Evolutionary conservation across 208 protist species (phyloP).

Genomic region (Leishmania tropica): DNA sequence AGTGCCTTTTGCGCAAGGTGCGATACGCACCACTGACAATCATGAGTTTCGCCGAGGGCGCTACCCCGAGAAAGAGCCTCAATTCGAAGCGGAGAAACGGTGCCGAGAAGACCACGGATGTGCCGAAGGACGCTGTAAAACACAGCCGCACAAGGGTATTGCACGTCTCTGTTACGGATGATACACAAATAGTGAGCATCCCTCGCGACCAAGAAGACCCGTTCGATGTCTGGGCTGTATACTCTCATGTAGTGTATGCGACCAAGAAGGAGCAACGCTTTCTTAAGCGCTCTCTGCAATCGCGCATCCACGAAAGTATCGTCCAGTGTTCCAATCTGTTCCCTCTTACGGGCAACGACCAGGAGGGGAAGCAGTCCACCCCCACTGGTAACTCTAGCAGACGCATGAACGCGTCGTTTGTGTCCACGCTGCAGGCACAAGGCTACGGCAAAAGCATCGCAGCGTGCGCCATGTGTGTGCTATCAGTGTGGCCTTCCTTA

Average conservation of each 20-base stretch:
- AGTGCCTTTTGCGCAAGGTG: not conserved
- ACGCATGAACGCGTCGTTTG: conserved; percentile 9
- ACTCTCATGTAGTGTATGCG: conserved; percentile 51
- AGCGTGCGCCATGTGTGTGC: conserved; percentile 40
- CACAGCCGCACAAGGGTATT: not conserved
- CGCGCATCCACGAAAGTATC: conserved; percentile 19
- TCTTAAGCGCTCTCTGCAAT: conserved; percentile 27
- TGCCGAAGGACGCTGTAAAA: not conserved
- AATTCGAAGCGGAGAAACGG: not conserved
- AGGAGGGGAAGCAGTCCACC: not conserved
- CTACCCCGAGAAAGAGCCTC: not conserved
- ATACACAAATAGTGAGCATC: conserved; percentile 17
- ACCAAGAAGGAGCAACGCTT: conserved; percentile 47
- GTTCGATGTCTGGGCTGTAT: conserved; percentile 50
- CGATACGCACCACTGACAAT: not conserved
- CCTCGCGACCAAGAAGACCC: conserved; percentile 48
- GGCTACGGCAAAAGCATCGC: conserved; percentile 36
- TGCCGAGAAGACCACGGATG: not conserved
- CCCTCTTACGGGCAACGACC: not conserved
- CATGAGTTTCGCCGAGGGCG: conserved; percentile 7
- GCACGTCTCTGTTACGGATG: conserved; percentile 9
- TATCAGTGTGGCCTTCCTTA: conserved; percentile 57
- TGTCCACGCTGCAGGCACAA: conserved; percentile 3
- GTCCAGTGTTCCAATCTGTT: conserved; percentile 24
- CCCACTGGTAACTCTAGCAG: no score